Base-by-base conservation (phyloP, 1,284 basidiomycete species). In the Coniferiporia sulphurascens region DNA sequence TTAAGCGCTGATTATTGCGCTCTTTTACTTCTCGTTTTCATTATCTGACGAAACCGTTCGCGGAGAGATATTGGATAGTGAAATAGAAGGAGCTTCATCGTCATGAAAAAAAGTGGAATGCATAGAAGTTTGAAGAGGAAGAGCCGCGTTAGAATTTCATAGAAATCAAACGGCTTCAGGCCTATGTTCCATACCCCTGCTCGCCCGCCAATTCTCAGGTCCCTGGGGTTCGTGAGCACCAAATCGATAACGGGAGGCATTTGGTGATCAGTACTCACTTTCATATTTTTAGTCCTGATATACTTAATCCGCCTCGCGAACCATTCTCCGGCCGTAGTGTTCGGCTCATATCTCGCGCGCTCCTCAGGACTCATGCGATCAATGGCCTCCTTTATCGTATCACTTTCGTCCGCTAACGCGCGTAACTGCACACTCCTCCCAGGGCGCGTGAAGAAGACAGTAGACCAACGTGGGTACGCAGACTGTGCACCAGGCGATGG, bases 381-480 rank as follows among this genome's bases (percentile, higher is more conserved):
- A 4, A 41, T 17, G 4, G 36, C 12, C 10, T 43, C 21, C n/a
- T 52, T 52, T 15, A 52, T 52, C n/a, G 27, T 9, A 6, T 56
- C 55, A 62, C 84, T 86, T 19, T 80, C 72, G 19, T 84, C 76
- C 0, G 72, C 67, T 3, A 83, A 71, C 1, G 83, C 76, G 22
- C 73, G 73, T 44, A 84, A 72, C 2, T 75, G 46, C 22, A 77
- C 71, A 2, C 73, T 73, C 67, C 85, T 78, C 12, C 81, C 80
- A 0, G 84, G 85, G 12, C 85, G 77, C 0, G 77, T 79, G 69
- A 86, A 86, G 68, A 78, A 87, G 0, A 83, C 83, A 4, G 85
- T 71, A 2, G 83, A 85, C 76, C 78, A 84, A 38, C 85, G 77
- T 43, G 78, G 77, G 21, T 74, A 65, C 9, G 69, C 63, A 2